A percentile compares a stretch with the other conserved stretches of the same genome.
phyloP scores from a whole-genome alignment of 1,139 yeast species.

The Nadsonia starkeyi-henricii region DNA sequence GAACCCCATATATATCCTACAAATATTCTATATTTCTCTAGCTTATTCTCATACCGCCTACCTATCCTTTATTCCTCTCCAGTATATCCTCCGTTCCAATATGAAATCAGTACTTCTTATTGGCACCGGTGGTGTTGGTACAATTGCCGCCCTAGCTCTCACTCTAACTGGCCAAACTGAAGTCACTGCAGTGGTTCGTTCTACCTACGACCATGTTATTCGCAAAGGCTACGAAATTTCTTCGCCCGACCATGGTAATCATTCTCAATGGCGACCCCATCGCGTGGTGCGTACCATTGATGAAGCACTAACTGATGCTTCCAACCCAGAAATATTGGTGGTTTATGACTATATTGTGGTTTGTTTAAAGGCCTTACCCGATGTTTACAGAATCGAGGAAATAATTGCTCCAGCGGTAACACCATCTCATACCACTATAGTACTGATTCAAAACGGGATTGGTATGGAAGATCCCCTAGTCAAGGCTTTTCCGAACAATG shows the following conservation, averaged over 20 bases:
- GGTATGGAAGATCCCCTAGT: slow-evolving; percentile 55
- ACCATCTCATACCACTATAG: slow-evolving; percentile 35
- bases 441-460: slow-evolving; percentile 60
- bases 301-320: slow-evolving; percentile 21
- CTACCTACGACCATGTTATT: slow-evolving; percentile 44
- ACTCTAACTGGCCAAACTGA: slow-evolving; percentile 33
- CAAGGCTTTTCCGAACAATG: slow-evolving; percentile 40
- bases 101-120: slow-evolving; percentile 26
- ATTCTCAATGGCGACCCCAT: slow-evolving; percentile 40
- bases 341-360: slow-evolving; percentile 56
- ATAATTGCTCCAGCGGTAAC: slow-evolving; percentile 43
- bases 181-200: slow-evolving; percentile 49
- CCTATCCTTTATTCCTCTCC: no score
- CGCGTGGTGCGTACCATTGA: slow-evolving; percentile 24
- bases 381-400: slow-evolving; percentile 43
- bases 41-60: no score
- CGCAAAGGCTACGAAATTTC: slow-evolving; percentile 44
- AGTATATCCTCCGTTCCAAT: no score
- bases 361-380: slow-evolving; percentile 66
- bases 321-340: slow-evolving; percentile 27
- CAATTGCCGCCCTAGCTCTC: slow-evolving; percentile 50
- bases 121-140: slow-evolving; percentile 68
- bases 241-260: slow-evolving; percentile 47
- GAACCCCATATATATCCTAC: no score
- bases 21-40: no score